These are phyloP conservation scores for Penicillium corylophilum DNA, from an alignment of 2,329 filamentous ascomycete genomes.

Conservation along the genomic window DNA sequence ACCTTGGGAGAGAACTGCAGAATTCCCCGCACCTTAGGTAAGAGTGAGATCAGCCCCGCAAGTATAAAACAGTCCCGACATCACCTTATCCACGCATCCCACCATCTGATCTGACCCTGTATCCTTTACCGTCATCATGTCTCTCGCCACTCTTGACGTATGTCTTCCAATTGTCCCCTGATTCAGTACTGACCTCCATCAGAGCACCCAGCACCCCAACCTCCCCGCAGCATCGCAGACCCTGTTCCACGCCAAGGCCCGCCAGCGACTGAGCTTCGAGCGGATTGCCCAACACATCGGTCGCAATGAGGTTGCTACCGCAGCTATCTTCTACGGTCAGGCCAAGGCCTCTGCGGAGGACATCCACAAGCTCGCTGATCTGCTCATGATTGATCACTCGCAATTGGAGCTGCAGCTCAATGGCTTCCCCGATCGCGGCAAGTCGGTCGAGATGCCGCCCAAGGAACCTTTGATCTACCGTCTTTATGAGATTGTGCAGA, in stretches of 20 bases:
- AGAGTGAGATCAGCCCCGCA: background rate
- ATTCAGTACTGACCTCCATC: conserved; percentile 6
- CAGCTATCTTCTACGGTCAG: conserved; percentile 89
- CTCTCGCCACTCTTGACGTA: conserved; percentile 47
- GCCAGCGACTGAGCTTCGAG: conserved; percentile 74
- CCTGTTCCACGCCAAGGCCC: conserved; percentile 79
- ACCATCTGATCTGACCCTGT: background rate
- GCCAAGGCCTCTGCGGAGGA: conserved; percentile 71
- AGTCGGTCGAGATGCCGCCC: conserved; percentile 77
- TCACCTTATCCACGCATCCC: background rate
- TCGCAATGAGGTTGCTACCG: conserved; percentile 79
- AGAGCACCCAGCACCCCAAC: conserved; percentile 48
- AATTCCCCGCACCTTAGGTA: background rate
- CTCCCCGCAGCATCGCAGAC: conserved; percentile 69
- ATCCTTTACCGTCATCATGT: conserved; percentile 33
- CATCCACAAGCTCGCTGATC: conserved; percentile 61
- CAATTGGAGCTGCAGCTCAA: conserved; percentile 62
- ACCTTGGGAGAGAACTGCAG: background rate
- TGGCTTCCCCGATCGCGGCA: conserved; percentile 78
- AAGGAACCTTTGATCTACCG: conserved; percentile 86
- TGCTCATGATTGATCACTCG: conserved; percentile 62
- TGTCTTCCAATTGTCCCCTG: background rate
- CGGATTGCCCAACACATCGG: conserved; percentile 70
- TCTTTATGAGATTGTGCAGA: conserved; percentile 91
- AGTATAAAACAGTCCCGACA: background rate